Percentiles rank a stretch among this genome's conserved stretches.
These are phyloP conservation scores for Solanum hybrid DNA, from an alignment of 305 asterid species.

Conservation along the genomic window DNA sequence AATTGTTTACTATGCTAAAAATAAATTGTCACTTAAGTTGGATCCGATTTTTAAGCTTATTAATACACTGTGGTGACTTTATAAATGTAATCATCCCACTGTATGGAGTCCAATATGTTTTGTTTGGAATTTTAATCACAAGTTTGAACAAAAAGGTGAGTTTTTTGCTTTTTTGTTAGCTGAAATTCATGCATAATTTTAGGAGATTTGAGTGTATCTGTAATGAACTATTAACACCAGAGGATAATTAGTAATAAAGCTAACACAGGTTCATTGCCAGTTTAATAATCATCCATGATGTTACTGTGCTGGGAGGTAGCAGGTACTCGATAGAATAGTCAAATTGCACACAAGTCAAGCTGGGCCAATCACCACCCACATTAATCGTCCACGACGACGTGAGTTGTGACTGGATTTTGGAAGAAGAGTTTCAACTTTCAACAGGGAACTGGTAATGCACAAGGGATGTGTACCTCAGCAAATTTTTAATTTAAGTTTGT, in stretches of 20 bases:
- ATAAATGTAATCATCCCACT: neutral
- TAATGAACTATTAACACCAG: neutral
- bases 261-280: neutral
- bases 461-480: neutral
- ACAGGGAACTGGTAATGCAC: neutral
- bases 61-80: neutral
- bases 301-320: neutral
- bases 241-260: neutral
- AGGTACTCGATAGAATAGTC: neutral
- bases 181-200: neutral
- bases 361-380: neutral
- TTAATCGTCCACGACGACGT: neutral
- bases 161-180: neutral
- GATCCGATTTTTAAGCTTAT: neutral
- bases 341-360: neutral
- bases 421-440: neutral
- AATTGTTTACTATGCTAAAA: too few species aligned
- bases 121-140: neutral
- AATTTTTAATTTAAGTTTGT: neutral
- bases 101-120: neutral
- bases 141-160: neutral
- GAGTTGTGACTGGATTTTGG: neutral
- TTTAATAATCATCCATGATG: neutral
- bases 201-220: neutral
- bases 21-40: neutral